Conservation (phyloP, 2,329 filamentous ascomycete species). For the Aspergillus flavus region DNA sequence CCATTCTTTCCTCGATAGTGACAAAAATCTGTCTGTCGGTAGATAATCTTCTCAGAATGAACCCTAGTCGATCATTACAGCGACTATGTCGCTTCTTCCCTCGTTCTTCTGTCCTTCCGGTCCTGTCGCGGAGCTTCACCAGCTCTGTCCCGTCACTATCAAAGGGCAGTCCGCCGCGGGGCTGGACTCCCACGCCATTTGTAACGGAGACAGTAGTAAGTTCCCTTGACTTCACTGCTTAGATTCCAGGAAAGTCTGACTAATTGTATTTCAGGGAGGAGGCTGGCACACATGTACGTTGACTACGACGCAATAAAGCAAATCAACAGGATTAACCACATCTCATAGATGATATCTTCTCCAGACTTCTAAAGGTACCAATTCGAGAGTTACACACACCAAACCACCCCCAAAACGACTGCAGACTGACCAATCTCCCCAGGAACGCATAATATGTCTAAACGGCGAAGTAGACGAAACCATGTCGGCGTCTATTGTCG, state of each 20-base stretch:
- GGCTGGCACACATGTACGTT: slow-evolving; percentile 76
- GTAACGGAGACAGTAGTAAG: slow-evolving; percentile 59
- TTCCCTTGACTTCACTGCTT: slow-evolving; percentile 26
- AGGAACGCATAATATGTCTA: slow-evolving; percentile 92
- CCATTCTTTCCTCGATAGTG: not conserved
- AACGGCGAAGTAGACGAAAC: slow-evolving; percentile 90
- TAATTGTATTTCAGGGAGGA: slow-evolving; percentile 57
- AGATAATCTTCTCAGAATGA: slow-evolving; percentile 24
- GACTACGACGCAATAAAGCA: slow-evolving; percentile 6
- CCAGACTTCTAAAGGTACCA: slow-evolving; percentile 71
- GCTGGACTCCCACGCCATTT: slow-evolving; percentile 56
- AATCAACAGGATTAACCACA: slow-evolving; percentile 22
- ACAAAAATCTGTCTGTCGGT: slow-evolving; percentile 6
- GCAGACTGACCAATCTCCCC: not conserved
- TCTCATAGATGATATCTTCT: slow-evolving; percentile 74
- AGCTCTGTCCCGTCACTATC: slow-evolving; percentile 31
- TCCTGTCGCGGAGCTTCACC: slow-evolving; percentile 31
- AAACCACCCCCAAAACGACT: slow-evolving; percentile 46
- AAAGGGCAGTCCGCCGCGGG: slow-evolving; percentile 37
- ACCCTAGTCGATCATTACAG: slow-evolving; percentile 22
- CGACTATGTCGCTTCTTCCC: slow-evolving; percentile 26
- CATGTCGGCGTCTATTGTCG: slow-evolving; percentile 89
- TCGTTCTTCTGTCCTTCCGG: slow-evolving; percentile 11
- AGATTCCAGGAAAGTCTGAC: slow-evolving; percentile 22
- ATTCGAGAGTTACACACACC: slow-evolving; percentile 6